Base-by-base conservation (phyloP, 2,329 filamentous ascomycete species). In the Calonectria pseudoreteaudii region DNA sequence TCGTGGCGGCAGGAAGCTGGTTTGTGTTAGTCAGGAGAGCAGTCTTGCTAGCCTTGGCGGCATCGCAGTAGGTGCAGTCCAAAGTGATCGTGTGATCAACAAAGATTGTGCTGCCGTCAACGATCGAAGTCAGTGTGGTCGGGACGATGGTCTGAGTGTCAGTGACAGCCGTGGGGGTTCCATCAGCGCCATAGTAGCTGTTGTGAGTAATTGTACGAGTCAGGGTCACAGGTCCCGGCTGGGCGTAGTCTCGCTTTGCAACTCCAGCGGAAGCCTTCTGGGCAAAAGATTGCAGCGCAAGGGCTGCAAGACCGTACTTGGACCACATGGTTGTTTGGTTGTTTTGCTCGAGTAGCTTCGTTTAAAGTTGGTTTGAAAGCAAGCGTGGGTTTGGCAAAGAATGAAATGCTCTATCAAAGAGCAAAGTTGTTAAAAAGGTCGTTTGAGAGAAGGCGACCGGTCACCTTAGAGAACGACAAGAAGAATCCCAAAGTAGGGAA, bases 391-490 rank as follows among this genome's bases (percentile, higher is more conserved):
- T 62, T 41, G 13, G 56, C 56, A 62, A 62, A 28, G 75, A 80
- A 72, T 74, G 77, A 71, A 78, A 70, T 56, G 66, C 75, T 81
- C 79, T 80, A 75, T 80, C 79, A 81, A 80, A 80, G 79, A 80
- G 78, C 64, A 70, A 75, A 58, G 52, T 47, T 71, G 49, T 64
- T 30, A 41, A 78, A 77, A 77, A 74, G 65, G 58, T 72, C 65
- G 36, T 56, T 76, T 68, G 41, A 69, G 79, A 77, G 66, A 74
- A 78, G 79, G 77, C 78, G 76, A 75, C 78, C 72, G 73, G 75
- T 78, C 79, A 80, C 79, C 79, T 80, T 77, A 80, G 79, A 70
- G 79, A 80, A 75, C 67, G 79, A 80, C 77, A 75, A 79, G 75
- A 79, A 79, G 72, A 70, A 78, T 70, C 72, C 78, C 74, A 74